Base-by-base conservation (phyloP, 805 yeast species). In the Clavispora carvajalis region DNA sequence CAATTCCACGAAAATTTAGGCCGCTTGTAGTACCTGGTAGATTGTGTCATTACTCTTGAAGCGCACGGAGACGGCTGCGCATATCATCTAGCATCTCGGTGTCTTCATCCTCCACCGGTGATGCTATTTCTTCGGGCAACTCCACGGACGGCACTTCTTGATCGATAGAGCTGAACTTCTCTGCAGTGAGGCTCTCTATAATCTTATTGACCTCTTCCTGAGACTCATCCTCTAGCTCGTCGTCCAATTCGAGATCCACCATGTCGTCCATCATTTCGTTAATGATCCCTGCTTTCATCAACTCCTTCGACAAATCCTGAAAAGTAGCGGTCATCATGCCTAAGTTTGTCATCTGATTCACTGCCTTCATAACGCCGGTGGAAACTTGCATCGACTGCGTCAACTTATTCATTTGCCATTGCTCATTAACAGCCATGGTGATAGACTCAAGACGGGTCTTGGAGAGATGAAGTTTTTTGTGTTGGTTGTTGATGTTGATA, bases 221-320 rank as follows among this genome's bases (percentile, higher is more conserved):
- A 15, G 80, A 82, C 40, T 85, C 91, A 31, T 71, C 71, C 40
- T 76, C 82, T 31, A 77, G 72, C 44, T 79, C 85, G 15, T 76
- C 83, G 36, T 75, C 82, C 39, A 52, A 49, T 22, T 81, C 87
- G 37, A 71, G 63, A 45, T 90, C 98, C 44, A 91, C 70, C 46
- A 86, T 80, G 57, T 93, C 99, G 42, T 85, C 88, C 58, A 90
- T 82, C 98, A 93, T 93, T 58, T 93, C 99, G 50, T 86, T 87
- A 39, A 93, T 88, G 34, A 93, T 76, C 0, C 93, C 93, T 10
- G 85, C 77, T 60, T 82, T 85, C 78, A 85, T 80, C 52, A 91
- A 72, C 63, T 93, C 99, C 55, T 77, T 82, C 44, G 91, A 85
- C 42, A 93, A 65, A 51, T 84, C 95, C 54, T 83, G 83, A 85